phyloP scores from a whole-genome alignment of 495 filamentous ascomycete species.

The Lophiostoma macrostomum region DNA sequence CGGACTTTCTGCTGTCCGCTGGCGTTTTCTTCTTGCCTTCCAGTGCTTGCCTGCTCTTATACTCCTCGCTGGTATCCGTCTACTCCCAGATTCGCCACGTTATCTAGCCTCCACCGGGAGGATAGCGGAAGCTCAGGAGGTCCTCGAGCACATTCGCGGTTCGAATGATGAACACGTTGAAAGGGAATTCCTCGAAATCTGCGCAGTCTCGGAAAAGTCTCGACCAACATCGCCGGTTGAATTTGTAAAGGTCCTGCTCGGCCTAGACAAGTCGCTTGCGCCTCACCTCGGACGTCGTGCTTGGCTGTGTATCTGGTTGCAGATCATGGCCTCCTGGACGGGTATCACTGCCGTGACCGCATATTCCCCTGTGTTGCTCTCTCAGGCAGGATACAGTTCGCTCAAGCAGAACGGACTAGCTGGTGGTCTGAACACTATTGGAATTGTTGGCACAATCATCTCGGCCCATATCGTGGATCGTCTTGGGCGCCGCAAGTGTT shows the following conservation, averaged over 20 bases:
- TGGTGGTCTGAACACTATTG: slow-evolving; percentile 54
- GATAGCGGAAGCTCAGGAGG: no score
- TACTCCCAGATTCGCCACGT: slow-evolving; percentile 51
- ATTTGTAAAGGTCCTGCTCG: no score
- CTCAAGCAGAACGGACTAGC: slow-evolving; percentile 51
- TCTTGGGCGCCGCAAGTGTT: slow-evolving; percentile 47
- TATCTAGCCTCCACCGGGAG: no score
- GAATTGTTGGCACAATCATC: slow-evolving; percentile 54
- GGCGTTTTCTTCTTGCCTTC: slow-evolving; percentile 56
- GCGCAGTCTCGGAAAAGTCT: no score
- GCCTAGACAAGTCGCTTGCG: no score
- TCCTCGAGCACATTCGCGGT: no score
- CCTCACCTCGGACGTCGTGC: slow-evolving; percentile 46
- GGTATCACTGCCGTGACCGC: slow-evolving; percentile 47
- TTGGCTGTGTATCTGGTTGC: slow-evolving; percentile 52
- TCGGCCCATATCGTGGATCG: slow-evolving; percentile 54
- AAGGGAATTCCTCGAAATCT: no score
- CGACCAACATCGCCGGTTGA: no score
- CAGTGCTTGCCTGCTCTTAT: slow-evolving; percentile 54
- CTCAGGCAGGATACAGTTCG: slow-evolving; percentile 37
- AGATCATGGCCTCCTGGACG: slow-evolving; percentile 55
- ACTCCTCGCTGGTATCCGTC: slow-evolving; percentile 49
- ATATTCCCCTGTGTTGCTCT: slow-evolving; percentile 23
- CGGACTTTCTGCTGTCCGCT: no score
- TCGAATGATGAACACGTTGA: no score